A percentile compares a stretch with the other conserved stretches of the same genome.
These are phyloP conservation scores for Phytopythium kandeliae DNA, from an alignment of 352 stramenopile species.

Conservation along the genomic window DNA sequence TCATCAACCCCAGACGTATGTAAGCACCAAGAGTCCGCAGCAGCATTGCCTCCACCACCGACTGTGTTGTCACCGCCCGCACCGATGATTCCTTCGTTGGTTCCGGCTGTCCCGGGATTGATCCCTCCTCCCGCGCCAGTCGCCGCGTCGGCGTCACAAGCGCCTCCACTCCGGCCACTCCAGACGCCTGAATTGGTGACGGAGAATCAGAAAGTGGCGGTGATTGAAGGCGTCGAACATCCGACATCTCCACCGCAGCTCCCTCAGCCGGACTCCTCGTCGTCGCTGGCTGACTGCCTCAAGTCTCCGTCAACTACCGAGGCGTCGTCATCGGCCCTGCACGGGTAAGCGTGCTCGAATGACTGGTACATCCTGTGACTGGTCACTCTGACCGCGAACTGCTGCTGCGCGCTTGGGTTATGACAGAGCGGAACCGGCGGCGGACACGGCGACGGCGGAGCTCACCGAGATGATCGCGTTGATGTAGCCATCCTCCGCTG, in stretches of 20 bases:
- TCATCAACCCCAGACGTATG: neutral
- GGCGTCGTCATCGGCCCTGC: slow-evolving; percentile 10
- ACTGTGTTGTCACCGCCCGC: neutral
- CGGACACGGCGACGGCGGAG: slow-evolving; percentile 16
- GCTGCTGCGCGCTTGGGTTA: neutral
- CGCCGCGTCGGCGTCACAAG: slow-evolving; percentile 3
- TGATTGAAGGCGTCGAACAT: slow-evolving; percentile 24
- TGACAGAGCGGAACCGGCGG: slow-evolving; percentile 10
- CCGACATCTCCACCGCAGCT: slow-evolving; percentile 12
- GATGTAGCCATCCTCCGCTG: slow-evolving; percentile 16
- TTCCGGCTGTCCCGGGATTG: neutral
- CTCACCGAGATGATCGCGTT: slow-evolving; percentile 30
- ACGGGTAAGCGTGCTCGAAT: slow-evolving; percentile 10
- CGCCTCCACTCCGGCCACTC: slow-evolving; percentile 5
- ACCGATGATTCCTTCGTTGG: neutral
- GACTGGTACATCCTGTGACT: neutral
- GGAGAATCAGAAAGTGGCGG: slow-evolving; percentile 21
- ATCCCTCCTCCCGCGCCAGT: slow-evolving; percentile 14
- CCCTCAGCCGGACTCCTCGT: slow-evolving; percentile 4
- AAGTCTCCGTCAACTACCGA: neutral
- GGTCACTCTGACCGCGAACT: slow-evolving; percentile 4
- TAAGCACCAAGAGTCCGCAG: slow-evolving; percentile 5
- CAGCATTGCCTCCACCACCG: slow-evolving; percentile 11
- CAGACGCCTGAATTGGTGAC: neutral
- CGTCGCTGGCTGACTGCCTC: slow-evolving; percentile 13